Evolutionary conservation across 1,139 yeast species (phyloP).

Genomic region (Suhomyces wounanorum): DNA sequence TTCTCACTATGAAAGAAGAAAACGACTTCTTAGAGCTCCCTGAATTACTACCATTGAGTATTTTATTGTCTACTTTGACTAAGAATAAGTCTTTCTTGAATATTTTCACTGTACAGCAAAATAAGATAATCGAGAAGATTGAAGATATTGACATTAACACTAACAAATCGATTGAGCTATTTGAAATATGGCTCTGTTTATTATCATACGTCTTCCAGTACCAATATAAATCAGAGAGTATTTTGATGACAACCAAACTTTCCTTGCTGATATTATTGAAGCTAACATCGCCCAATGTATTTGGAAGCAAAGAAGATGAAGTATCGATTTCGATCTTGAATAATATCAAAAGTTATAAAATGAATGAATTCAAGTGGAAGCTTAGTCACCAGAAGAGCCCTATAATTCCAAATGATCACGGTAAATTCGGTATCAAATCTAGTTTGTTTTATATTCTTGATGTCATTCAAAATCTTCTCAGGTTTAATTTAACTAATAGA

Average conservation of each 20-base stretch:
- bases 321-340: constrained; percentile 12
- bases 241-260: constrained; percentile 27
- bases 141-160: constrained; percentile 21
- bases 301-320: constrained; percentile 4
- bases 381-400: constrained; percentile 44
- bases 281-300: constrained; percentile 24
- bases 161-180: constrained; percentile 24
- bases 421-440: constrained; percentile 30
- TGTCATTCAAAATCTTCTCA: constrained; percentile 34
- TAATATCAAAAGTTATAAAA: constrained; percentile 22
- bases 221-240: constrained; percentile 31
- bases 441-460: constrained; percentile 42
- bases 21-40: constrained; percentile 18
- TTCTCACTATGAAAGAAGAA: constrained; percentile 12
- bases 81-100: constrained; percentile 26
- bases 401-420: constrained; percentile 31
- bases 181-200: constrained; percentile 40
- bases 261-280: constrained; percentile 27
- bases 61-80: constrained; percentile 22
- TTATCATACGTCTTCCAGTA: constrained; percentile 41
- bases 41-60: constrained; percentile 30
- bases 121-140: constrained; percentile 16
- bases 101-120: constrained; percentile 21
- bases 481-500: constrained; percentile 43
- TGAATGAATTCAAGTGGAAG: constrained; percentile 46